phyloP scores from a whole-genome alignment of 352 stramenopile species.

The Globisporangium nunn region DNA sequence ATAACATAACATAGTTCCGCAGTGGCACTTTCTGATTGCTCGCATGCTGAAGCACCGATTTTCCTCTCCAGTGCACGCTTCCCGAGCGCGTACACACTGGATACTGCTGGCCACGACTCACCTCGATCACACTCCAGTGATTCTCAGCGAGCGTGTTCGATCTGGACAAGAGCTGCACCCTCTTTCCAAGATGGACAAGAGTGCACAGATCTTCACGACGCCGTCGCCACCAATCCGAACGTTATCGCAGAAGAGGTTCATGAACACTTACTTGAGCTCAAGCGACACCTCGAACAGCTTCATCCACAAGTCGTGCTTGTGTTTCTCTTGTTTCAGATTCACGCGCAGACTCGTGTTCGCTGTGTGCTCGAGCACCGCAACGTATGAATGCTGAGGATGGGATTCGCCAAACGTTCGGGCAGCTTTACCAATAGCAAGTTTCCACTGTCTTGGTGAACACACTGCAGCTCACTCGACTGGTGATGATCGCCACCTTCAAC shows the following conservation, averaged over 20 bases:
- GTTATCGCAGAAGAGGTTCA: neutral
- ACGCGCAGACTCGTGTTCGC: constrained; percentile 1
- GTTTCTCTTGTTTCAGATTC: neutral
- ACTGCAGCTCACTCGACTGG: neutral
- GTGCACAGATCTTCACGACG: constrained; percentile 1
- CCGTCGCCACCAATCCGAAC: constrained; percentile 1
- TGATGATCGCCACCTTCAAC: constrained; percentile 23
- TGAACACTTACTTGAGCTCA: constrained; percentile 1
- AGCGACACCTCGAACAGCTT: constrained; percentile 1
- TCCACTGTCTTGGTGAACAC: neutral
- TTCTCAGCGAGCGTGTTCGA: neutral
- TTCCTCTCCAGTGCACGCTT: constrained; percentile 1
- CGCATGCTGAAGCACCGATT: constrained; percentile 1
- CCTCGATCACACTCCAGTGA: constrained; percentile 1
- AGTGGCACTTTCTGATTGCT: constrained; percentile 2
- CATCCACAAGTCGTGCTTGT: neutral
- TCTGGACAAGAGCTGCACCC: neutral
- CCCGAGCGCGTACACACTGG: constrained; percentile 6
- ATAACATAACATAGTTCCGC: neutral
- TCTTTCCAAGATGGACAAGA: neutral
- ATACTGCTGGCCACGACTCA: neutral
- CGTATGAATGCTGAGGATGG: constrained; percentile 6
- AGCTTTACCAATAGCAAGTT: constrained; percentile 25
- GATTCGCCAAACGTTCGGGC: constrained; percentile 20
- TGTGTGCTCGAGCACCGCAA: constrained; percentile 13